A percentile compares a stretch with the other conserved stretches of the same genome.
These are phyloP conservation scores for Ogataea glucozyma DNA, from an alignment of 805 yeast species.

Conservation along the genomic window DNA sequence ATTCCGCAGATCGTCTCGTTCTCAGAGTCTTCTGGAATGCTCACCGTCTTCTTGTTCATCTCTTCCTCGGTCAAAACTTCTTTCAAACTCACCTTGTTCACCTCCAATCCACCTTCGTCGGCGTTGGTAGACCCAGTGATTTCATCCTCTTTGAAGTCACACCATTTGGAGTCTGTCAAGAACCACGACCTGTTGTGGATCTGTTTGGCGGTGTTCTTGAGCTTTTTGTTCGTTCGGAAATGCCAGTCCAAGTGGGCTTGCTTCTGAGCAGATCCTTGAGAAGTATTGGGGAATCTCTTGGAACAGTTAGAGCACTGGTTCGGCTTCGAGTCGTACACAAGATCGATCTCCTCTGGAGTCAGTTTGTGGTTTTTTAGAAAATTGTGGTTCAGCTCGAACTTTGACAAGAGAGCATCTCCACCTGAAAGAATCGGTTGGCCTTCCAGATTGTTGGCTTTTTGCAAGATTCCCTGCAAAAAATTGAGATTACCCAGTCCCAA, in stretches of 20 bases:
- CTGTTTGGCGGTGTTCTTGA: constrained; percentile 47
- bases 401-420: constrained; percentile 23
- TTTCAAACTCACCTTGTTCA: constrained; percentile 19
- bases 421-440: constrained; percentile 3
- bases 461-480: constrained; percentile 19
- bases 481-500: constrained; percentile 15
- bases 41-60: constrained; percentile 51
- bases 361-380: constrained; percentile 42
- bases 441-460: constrained; percentile 11
- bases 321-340: constrained; percentile 59
- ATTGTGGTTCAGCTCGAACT: constrained; percentile 33
- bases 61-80: constrained; percentile 33
- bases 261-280: constrained; percentile 51
- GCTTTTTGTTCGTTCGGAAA: constrained; percentile 82
- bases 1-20: constrained; percentile 64
- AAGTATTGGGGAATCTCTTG: constrained; percentile 69
- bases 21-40: constrained; percentile 66
- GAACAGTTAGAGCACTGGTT: constrained; percentile 90
- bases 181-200: constrained; percentile 85
- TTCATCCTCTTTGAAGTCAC: constrained; percentile 68
- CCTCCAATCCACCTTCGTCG: constrained; percentile 24
- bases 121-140: constrained; percentile 41
- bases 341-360: constrained; percentile 34
- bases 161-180: constrained; percentile 71
- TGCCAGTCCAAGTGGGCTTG: constrained; percentile 93